phyloP scores from a whole-genome alignment of 2,329 filamentous ascomycete genomes.

The Aureobasidium namibiae region DNA sequence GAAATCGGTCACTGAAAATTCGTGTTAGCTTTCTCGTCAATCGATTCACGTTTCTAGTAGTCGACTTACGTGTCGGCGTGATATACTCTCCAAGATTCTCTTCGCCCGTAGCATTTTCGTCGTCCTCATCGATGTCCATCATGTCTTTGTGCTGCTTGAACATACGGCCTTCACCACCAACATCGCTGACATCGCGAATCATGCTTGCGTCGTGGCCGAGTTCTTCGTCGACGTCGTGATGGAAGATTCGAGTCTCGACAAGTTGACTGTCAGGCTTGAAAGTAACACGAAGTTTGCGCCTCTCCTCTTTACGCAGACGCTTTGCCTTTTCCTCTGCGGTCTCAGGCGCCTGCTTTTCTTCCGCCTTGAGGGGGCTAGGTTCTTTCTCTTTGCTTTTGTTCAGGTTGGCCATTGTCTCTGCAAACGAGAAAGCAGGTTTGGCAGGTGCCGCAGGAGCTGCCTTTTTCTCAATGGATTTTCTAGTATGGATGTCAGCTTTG shows the following conservation, averaged over 20 bases:
- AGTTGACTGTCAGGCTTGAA: constrained; percentile 63
- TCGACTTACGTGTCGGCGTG: constrained; percentile 5
- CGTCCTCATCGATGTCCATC: constrained; percentile 56
- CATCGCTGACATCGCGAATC: constrained; percentile 63
- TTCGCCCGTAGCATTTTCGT: constrained; percentile 46
- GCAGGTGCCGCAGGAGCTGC: constrained; percentile 14
- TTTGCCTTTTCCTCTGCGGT: constrained; percentile 60
- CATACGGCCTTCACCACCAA: constrained; percentile 54
- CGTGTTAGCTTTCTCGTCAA: not conserved
- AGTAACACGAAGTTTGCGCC: constrained; percentile 60
- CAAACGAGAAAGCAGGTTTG: constrained; percentile 31
- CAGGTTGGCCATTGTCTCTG: constrained; percentile 30
- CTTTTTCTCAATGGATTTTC: constrained; percentile 17
- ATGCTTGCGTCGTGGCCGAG: constrained; percentile 59
- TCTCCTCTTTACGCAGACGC: constrained; percentile 63
- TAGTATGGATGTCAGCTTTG: not conserved
- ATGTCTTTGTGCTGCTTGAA: constrained; percentile 55
- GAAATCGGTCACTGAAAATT: constrained; percentile 36
- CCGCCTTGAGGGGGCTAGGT: constrained; percentile 35
- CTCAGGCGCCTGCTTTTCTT: constrained; percentile 49
- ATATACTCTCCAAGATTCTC: constrained; percentile 30
- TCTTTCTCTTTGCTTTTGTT: constrained; percentile 46
- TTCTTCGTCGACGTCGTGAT: constrained; percentile 64
- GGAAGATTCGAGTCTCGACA: constrained; percentile 60
- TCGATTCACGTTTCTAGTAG: not conserved